A percentile compares a stretch with the other conserved stretches of the same genome.
Conservation (phyloP, 2,329 filamentous ascomycete genomes). For the Thermoascus crustaceus region DNA sequence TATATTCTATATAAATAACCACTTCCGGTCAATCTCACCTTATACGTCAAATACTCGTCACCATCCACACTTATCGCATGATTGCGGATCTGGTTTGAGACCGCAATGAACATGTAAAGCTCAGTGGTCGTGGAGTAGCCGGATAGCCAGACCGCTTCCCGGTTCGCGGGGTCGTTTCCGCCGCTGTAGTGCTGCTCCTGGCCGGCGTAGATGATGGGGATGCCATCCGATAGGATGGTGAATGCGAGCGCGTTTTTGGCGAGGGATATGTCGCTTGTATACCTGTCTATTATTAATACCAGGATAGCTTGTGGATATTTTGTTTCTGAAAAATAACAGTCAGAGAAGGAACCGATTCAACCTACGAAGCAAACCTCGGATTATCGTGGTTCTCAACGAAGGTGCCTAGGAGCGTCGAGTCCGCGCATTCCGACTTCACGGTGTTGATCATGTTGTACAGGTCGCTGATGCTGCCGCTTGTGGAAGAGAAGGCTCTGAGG, state of each 20-base stretch:
- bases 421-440: conserved; percentile 27
- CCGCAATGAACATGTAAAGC: conserved; percentile 43
- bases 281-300: too few relatives aligned
- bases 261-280: conserved; percentile 31
- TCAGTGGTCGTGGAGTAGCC: conserved; percentile 40
- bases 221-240: conserved; percentile 51
- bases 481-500: conserved; percentile 26
- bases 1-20: background rate
- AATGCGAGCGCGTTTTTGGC: conserved; percentile 57
- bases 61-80: conserved; percentile 31
- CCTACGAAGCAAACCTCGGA: conserved; percentile 42
- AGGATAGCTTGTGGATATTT: too few relatives aligned
- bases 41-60: conserved; percentile 35
- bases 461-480: conserved; percentile 26
- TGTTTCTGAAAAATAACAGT: too few relatives aligned
- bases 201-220: conserved; percentile 61
- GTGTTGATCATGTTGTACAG: conserved; percentile 28
- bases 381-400: conserved; percentile 58
- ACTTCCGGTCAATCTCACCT: conserved; percentile 12
- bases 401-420: conserved; percentile 44
- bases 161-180: conserved; percentile 42
- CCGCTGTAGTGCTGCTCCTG: conserved; percentile 56
- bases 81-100: conserved; percentile 45
- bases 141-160: conserved; percentile 53
- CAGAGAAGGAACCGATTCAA: too few relatives aligned